A percentile compares a stretch with the other conserved stretches of the same genome.
These are phyloP conservation scores for Saccharomycopsis sp. DNA, from an alignment of 805 yeast genomes.

Conservation along the genomic window DNA sequence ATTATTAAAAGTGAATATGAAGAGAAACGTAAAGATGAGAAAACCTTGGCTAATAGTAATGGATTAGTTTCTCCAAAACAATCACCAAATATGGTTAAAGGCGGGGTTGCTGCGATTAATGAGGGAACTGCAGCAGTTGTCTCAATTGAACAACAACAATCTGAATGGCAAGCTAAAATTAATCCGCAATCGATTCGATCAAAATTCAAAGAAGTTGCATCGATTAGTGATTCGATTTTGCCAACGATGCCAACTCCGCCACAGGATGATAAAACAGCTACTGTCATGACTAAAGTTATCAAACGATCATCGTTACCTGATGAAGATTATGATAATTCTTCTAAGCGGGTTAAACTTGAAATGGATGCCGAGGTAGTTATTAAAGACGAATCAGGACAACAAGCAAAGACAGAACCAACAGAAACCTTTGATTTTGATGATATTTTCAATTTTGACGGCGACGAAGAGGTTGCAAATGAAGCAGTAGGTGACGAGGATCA, in stretches of 20 bases:
- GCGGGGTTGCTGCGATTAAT: neutral
- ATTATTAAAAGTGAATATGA: conserved; percentile 8
- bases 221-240: conserved; percentile 16
- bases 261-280: conserved; percentile 17
- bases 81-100: conserved; percentile 4
- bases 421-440: conserved; percentile 20
- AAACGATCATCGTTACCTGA: conserved; percentile 3
- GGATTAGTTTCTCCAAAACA: conserved; percentile 17
- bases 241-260: conserved; percentile 22
- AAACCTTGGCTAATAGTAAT: neutral
- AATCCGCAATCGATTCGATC: conserved; percentile 18
- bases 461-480: conserved; percentile 13
- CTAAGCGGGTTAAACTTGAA: neutral
- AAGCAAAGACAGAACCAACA: conserved; percentile 3
- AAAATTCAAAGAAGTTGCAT: conserved; percentile 20
- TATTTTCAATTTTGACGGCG: conserved; percentile 21
- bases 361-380: neutral
- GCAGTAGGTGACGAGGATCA: conserved; percentile 1
- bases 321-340: neutral
- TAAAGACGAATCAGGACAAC: neutral
- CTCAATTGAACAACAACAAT: neutral
- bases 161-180: conserved; percentile 19
- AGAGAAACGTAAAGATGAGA: neutral
- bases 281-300: neutral
- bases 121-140: conserved; percentile 13